Base-by-base conservation (phyloP, 805 yeast genomes). In the Cyberlindnera americana region DNA sequence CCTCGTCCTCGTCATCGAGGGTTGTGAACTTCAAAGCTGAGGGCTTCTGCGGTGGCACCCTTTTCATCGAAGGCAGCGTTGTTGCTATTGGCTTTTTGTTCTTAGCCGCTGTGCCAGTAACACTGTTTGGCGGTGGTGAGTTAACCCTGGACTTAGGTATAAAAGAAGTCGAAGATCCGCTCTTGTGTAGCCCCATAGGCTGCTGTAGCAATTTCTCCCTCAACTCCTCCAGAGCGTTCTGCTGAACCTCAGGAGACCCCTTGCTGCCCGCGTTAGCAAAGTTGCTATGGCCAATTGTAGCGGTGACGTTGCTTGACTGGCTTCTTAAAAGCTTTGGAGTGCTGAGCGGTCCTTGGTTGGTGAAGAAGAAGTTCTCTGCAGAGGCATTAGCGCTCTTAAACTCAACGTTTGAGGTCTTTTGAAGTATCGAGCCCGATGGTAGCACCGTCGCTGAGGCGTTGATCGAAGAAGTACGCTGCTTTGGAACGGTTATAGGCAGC, bases 141-240 rank as follows among this genome's bases (percentile, higher is more conserved):
- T 29, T 51, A 40, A 56, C 60, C 26, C 75, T 60, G 3, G 77
- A 66, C 34, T 65, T 62, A 10, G 79, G 79, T 34, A 73, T 60
- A 27, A 56, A 54, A 1, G 57, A 43, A 3, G 46, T 40, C 3
- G 56, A 37, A 0, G 52, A 41, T 2, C 36, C 60, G 64, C 19
- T 29, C 16, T 31, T 43, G 12, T 33, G 40, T 7, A 34, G 17
- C 29, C 24, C 21, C 18, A n/a, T 5, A 19, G 25, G 19, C 13
- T 17, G 33, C n/a, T 29, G 33, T 19, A 29, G 21, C 31, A 49
- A 32, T 24, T 46, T 49, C 6, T 44, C 47, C 4, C 39, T 38
- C 21, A 45, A 32, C 13, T 21, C 33, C 5, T 35, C 37, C 12
- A 31, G 17, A 12, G 35, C 21, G 4, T 25, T 15, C 7, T 23